Conservation (phyloP, 1,284 basidiomycete species). For the Apiotrichum akiyoshidainum region DNA sequence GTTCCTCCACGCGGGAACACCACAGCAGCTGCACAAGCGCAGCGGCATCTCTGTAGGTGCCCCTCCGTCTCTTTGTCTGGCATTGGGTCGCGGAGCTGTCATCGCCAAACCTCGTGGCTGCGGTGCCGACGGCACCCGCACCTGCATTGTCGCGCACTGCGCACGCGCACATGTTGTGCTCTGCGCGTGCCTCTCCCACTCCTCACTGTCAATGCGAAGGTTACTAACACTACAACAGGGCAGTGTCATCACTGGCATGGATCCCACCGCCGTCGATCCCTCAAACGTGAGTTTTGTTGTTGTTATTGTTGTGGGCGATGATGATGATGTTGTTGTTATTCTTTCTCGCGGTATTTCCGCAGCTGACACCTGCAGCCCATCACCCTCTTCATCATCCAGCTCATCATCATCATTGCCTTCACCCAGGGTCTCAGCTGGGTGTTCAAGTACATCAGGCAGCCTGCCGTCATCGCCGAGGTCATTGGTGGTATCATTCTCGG, state of each 20-base stretch:
- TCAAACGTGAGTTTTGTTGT: not conserved
- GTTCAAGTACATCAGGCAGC: conserved; percentile 69
- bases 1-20: not conserved
- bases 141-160: not conserved
- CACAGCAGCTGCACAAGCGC: not conserved
- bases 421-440: conserved; percentile 66
- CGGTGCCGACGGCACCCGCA: too few species aligned
- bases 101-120: too few species aligned
- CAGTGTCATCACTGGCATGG: conserved; percentile 57
- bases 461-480: conserved; percentile 82
- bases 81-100: too few species aligned
- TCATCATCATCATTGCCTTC: conserved; percentile 66
- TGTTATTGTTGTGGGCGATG: too few species aligned
- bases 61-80: not conserved
- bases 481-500: conserved; percentile 77
- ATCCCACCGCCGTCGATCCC: conserved; percentile 52
- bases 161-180: not conserved
- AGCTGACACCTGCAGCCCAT: conserved; percentile 57
- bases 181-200: not conserved
- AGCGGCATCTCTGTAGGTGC: conserved; percentile 2
- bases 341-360: not conserved
- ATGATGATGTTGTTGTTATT: too few species aligned
- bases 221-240: conserved; percentile 19
- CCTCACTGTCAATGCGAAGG: too few species aligned
- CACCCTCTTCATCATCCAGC: conserved; percentile 70